A percentile compares a stretch with the other conserved stretches of the same genome.
Conservation (phyloP, 805 yeast genomes). For the Candida orba region DNA sequence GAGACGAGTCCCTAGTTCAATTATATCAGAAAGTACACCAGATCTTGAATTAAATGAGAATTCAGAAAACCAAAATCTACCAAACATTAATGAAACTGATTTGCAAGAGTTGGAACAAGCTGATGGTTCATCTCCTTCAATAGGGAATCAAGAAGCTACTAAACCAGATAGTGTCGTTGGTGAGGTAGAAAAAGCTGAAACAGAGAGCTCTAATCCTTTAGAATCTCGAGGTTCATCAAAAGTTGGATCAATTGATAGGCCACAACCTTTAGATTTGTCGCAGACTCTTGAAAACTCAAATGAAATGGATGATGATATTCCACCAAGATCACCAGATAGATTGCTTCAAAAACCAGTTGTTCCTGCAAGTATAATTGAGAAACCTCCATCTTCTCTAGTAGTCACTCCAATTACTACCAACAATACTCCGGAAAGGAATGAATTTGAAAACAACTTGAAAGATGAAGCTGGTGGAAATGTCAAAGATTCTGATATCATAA, state of each 20-base stretch:
- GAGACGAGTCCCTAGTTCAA: constrained; percentile 12
- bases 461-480: no score
- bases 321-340: constrained; percentile 5
- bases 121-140: background rate
- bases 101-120: background rate
- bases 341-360: background rate
- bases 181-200: no score
- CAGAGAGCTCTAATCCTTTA: no score
- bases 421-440: no score
- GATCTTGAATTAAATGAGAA: no score
- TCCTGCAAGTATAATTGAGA: background rate
- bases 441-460: no score
- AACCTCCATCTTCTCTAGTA: background rate
- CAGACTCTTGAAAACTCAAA: background rate
- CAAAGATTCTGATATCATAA: background rate
- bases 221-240: background rate
- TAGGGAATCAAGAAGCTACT: background rate
- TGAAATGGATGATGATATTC: constrained; percentile 2
- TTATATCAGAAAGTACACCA: constrained; percentile 15
- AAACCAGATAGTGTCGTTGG: background rate
- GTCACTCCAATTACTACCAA: background rate
- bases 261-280: background rate
- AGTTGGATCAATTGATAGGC: constrained; percentile 3
- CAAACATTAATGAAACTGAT: background rate
- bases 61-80: no score